Base-by-base conservation (phyloP, 495 filamentous ascomycete genomes). In the Aspergillus ellipticus region DNA sequence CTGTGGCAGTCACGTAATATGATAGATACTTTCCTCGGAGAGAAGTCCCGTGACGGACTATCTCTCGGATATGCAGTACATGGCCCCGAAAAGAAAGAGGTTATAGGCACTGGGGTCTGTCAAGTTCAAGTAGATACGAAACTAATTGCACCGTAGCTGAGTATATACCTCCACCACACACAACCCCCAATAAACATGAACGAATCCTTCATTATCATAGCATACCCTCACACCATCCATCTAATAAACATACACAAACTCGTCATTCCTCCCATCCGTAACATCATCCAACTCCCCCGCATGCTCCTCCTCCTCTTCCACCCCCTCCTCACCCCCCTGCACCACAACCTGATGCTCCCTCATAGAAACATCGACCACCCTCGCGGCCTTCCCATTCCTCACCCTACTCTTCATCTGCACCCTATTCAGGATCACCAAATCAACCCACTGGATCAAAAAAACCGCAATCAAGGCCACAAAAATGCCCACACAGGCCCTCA, bases 161-260 rank as follows among this genome's bases (percentile, higher is more conserved):
- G n/a, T n/a, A n/a, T n/a, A n/a, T n/a, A n/a, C n/a, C n/a, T n/a
- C n/a, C n/a, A n/a, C n/a, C n/a, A n/a, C n/a, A n/a, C 24, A 28
- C 7, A 28, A 28, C 7, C 24, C 24, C 24, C 24, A 28, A 28
- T 28, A 7, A 28, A n/a, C n/a, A n/a, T n/a, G n/a, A n/a, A n/a
- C n/a, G n/a, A n/a, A n/a, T n/a, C n/a, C n/a, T n/a, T n/a, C n/a
- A n/a, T n/a, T n/a, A n/a, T n/a, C n/a, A n/a, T n/a, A 37, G 33
- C 7, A 37, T 37, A 37, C 8, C 7, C 24, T 28, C 24, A 28
- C 7, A 4, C 24, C 24, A 28, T 42, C 28, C 7, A 5, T 26
- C 39, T 72, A 86, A 58, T 85, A 83, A 52, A 86, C 79, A 74
- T 85, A 86, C 6, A 86, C 77, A 72, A 86, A 86, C 68, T 87